These are phyloP conservation scores for Lepiota subincarnata DNA, from an alignment of 768 basidiomycete genomes.

Conservation along the genomic window DNA sequence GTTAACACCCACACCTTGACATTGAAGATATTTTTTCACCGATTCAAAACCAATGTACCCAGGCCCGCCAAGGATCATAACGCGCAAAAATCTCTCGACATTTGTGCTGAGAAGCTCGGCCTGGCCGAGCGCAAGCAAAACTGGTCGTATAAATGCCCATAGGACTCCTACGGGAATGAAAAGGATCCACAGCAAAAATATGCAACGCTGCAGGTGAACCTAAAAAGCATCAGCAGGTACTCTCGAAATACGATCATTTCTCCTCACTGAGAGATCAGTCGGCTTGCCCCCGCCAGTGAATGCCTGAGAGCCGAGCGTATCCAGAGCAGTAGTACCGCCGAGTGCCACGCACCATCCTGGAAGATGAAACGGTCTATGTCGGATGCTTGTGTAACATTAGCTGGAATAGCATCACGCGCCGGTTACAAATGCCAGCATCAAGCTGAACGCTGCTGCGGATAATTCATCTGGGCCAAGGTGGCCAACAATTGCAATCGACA, in stretches of 20 bases:
- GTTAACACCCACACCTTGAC: slow-evolving; percentile 17
- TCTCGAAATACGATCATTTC: too few relatives aligned
- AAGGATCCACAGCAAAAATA: slow-evolving; percentile 59
- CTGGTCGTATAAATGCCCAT: slow-evolving; percentile 24
- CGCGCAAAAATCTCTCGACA: slow-evolving; percentile 61
- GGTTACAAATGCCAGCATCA: slow-evolving; percentile 79
- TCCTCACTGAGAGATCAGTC: slow-evolving; percentile 57
- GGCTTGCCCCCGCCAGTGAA: slow-evolving; percentile 59
- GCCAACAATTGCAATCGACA: slow-evolving; percentile 58
- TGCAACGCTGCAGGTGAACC: slow-evolving; percentile 61
- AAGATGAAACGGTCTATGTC: slow-evolving; percentile 28
- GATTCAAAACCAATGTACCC: slow-evolving; percentile 75
- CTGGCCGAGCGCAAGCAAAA: slow-evolving; percentile 63
- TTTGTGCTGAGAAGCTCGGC: slow-evolving; percentile 50
- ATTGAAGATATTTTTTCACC: slow-evolving; percentile 76
- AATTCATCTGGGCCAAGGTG: slow-evolving; percentile 64
- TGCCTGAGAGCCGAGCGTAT: slow-evolving; percentile 74
- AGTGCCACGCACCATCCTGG: slow-evolving; percentile 75
- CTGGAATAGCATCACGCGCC: slow-evolving; percentile 47
- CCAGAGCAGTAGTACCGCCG: slow-evolving; percentile 74
- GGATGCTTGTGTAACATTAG: slow-evolving; percentile 34
- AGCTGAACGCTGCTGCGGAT: slow-evolving; percentile 65
- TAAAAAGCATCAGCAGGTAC: too few relatives aligned
- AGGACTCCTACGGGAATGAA: slow-evolving; percentile 53
- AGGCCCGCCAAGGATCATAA: slow-evolving; percentile 62